A percentile compares a stretch with the other conserved stretches of the same genome.
Conservation (phyloP, 192 early-diverging fungal species). For the Chytriomyces sp. region DNA sequence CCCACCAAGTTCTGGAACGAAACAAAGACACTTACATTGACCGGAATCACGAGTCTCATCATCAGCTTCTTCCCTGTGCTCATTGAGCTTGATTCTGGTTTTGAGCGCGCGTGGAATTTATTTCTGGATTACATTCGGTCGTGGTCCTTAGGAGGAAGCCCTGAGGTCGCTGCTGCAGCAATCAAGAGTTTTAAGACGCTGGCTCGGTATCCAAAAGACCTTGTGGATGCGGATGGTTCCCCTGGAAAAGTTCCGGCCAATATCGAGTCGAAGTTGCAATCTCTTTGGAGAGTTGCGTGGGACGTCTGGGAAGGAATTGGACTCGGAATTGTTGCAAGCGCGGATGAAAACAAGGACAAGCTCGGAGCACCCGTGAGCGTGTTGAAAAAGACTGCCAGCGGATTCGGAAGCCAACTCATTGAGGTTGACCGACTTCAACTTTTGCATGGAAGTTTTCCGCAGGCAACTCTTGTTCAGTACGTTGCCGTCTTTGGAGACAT, state of each 20-base stretch:
- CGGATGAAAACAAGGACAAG: constrained; percentile 34
- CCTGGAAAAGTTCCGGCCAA: constrained; percentile 20
- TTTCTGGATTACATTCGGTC: constrained; percentile 75
- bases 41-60: constrained; percentile 69
- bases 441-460: constrained; percentile 61
- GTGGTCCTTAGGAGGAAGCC: constrained; percentile 64
- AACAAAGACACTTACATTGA: constrained; percentile 75
- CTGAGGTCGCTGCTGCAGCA: constrained; percentile 77
- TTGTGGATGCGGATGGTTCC: constrained; percentile 18
- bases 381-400: constrained; percentile 21
- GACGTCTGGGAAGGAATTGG: constrained; percentile 76
- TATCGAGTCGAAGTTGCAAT: constrained; percentile 32
- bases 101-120: constrained; percentile 68
- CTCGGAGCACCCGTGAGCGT: not conserved
- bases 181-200: constrained; percentile 71
- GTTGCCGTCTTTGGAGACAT: constrained; percentile 65
- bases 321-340: constrained; percentile 50
- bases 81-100: constrained; percentile 59
- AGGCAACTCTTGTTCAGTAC: constrained; percentile 72
- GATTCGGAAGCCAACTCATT: constrained; percentile 30
- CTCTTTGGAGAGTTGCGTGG: constrained; percentile 69
- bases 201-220: constrained; percentile 51
- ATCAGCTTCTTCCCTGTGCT: constrained; percentile 67
- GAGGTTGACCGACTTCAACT: constrained; percentile 15
- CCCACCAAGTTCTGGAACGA: constrained; percentile 87